phyloP scores from a whole-genome alignment of 371 early-diverging fungal species.

The Mortierella sp. region DNA sequence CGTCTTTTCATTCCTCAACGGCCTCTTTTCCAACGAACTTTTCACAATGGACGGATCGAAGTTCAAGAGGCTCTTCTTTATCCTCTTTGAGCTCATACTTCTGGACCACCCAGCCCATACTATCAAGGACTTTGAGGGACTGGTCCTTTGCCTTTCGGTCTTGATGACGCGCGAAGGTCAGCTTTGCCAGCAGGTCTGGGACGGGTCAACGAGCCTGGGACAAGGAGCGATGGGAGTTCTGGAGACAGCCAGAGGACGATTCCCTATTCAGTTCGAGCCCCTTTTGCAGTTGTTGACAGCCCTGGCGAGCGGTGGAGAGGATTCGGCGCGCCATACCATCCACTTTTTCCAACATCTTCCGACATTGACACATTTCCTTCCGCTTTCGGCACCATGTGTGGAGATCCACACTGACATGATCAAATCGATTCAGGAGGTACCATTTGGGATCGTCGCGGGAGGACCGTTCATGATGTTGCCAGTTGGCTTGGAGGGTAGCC shows the following conservation, averaged over 20 bases:
- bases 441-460: conserved; percentile 34
- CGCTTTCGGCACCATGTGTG: conserved; percentile 26
- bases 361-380: conserved; percentile 38
- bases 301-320: conserved; percentile 39
- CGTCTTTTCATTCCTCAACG: conserved; percentile 32
- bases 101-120: conserved; percentile 31
- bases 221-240: conserved; percentile 39
- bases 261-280: conserved; percentile 45
- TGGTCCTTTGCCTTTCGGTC: conserved; percentile 31
- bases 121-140: conserved; percentile 50
- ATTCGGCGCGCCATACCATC: conserved; percentile 35
- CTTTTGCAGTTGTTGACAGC: conserved; percentile 35
- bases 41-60: conserved; percentile 31
- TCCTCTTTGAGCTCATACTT: conserved; percentile 32
- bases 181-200: conserved; percentile 44
- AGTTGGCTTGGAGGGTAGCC: conserved; percentile 31
- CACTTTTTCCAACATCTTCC: conserved; percentile 37
- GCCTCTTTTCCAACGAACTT: conserved; percentile 32
- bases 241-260: conserved; percentile 51
- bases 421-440: conserved; percentile 26
- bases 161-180: conserved; percentile 29
- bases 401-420: conserved; percentile 31
- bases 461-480: conserved; percentile 42
- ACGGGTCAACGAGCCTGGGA: conserved; percentile 30
- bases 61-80: conserved; percentile 43